Conservation (phyloP, 768 basidiomycete species). For the Kwoniella dejecticola region DNA sequence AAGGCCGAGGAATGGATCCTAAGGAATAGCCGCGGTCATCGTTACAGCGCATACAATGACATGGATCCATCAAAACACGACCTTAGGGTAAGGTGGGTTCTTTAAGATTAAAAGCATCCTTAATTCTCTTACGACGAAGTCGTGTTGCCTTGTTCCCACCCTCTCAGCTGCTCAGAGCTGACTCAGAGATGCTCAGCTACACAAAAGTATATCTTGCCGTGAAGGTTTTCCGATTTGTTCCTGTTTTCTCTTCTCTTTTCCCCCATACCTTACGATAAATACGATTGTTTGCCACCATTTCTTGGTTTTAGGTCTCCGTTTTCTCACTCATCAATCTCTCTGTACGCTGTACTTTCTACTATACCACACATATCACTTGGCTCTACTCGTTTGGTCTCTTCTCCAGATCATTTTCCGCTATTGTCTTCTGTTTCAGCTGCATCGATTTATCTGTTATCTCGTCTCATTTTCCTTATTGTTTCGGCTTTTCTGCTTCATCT, state of each 20-base stretch:
- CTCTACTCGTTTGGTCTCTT: no score
- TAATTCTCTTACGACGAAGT: background rate
- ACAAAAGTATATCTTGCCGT: background rate
- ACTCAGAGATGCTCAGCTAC: background rate
- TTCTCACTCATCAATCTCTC: background rate
- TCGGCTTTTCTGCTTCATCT: no score
- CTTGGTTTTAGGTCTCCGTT: background rate
- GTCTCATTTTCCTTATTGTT: background rate
- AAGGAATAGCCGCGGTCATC: no score
- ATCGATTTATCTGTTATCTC: background rate
- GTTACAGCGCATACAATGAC: no score
- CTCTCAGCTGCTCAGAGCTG: background rate
- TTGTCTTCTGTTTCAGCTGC: background rate
- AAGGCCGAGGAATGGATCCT: background rate
- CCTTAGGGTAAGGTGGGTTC: background rate
- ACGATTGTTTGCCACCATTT: background rate
- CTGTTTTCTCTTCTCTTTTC: constrained; percentile 2
- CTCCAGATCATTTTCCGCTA: background rate
- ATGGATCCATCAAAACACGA: constrained; percentile 6
- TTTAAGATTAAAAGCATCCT: background rate
- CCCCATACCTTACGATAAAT: background rate
- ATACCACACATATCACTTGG: no score
- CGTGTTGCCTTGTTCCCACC: background rate
- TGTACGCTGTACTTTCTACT: no score
- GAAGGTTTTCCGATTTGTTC: constrained; percentile 3